phyloP scores from a whole-genome alignment of 768 basidiomycete genomes.

The Fistulinella prunicolor region DNA sequence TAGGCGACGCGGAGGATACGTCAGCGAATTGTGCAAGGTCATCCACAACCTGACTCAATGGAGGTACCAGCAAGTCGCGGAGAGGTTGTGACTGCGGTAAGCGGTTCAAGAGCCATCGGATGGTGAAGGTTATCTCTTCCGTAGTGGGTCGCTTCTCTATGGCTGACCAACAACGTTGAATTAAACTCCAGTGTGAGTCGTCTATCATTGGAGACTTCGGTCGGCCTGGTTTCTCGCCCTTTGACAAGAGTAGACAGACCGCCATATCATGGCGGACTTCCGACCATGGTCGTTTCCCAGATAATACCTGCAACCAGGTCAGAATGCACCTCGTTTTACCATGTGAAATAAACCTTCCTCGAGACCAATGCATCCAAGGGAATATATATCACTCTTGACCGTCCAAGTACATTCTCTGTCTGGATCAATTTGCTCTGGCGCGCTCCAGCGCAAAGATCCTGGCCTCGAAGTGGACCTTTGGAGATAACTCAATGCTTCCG shows the following conservation, averaged over 20 bases:
- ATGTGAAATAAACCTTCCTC: constrained; percentile 13
- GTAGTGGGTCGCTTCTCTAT: constrained; percentile 1
- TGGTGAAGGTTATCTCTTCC: not conserved
- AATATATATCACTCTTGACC: constrained; percentile 10
- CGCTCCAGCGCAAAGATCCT: constrained; percentile 42
- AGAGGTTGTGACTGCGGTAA: too few relatives aligned
- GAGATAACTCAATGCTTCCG: not conserved
- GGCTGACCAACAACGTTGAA: constrained; percentile 2
- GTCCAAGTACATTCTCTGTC: constrained; percentile 11
- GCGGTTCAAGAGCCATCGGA: not conserved
- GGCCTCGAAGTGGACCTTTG: constrained; percentile 27
- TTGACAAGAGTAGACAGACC: constrained; percentile 6
- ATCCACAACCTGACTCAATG: too few relatives aligned
- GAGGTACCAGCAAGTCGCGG: too few relatives aligned
- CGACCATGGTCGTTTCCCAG: constrained; percentile 1
- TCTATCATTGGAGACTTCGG: not conserved
- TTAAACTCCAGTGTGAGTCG: constrained; percentile 2
- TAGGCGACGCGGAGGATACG: too few relatives aligned
- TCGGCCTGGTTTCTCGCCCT: not conserved
- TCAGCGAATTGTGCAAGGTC: too few relatives aligned
- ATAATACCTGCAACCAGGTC: constrained; percentile 19
- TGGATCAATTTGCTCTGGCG: constrained; percentile 30
- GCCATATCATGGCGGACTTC: not conserved
- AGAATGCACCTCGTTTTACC: not conserved
- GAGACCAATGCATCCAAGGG: constrained; percentile 28